phyloP scores from a whole-genome alignment of 129 eudicot genomes.

The Silybum marianum region DNA sequence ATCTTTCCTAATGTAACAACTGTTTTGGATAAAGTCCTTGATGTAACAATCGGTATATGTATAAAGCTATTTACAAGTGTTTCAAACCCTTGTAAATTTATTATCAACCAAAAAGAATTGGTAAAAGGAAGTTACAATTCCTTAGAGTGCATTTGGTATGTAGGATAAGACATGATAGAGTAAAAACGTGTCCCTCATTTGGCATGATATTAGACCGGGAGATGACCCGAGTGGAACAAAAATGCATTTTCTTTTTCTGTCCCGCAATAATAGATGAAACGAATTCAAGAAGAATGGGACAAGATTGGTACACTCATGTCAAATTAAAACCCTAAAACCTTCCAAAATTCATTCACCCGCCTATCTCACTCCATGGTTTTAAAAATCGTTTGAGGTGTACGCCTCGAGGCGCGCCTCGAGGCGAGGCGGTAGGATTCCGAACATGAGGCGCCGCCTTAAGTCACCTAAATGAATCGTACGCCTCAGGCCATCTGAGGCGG shows the following conservation, averaged over 20 bases:
- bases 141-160: neutral
- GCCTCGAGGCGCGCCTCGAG: too few species aligned
- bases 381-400: too few species aligned
- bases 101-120: neutral
- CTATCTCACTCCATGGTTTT: too few species aligned
- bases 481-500: too few species aligned
- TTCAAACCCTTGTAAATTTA: neutral
- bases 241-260: neutral
- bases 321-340: neutral
- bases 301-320: neutral
- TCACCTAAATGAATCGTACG: too few species aligned
- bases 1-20: neutral
- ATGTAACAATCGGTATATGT: neutral
- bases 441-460: too few species aligned
- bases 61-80: conserved; percentile 5
- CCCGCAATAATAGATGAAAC: neutral
- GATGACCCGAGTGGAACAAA: neutral
- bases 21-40: conserved; percentile 11
- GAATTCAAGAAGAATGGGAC: neutral
- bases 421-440: too few species aligned
- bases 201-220: too few species aligned
- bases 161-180: neutral
- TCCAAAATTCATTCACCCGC: too few species aligned
- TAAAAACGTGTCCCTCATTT: neutral
- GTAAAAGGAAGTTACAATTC: neutral